phyloP scores from a whole-genome alignment of 1,284 basidiomycete genomes.

The Ganoderma lucidum region DNA sequence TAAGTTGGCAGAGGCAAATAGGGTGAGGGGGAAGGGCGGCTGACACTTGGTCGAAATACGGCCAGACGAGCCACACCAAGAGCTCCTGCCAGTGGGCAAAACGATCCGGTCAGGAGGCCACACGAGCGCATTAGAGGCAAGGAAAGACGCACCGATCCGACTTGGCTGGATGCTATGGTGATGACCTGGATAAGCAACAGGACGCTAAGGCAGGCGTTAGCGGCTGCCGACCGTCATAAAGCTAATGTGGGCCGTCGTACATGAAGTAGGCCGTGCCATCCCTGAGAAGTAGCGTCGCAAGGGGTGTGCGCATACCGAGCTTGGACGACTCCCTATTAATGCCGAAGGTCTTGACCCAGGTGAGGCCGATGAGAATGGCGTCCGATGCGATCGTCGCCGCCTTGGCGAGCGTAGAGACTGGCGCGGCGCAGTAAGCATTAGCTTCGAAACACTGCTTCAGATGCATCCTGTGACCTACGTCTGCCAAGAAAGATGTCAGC shows the following conservation, averaged over 20 bases:
- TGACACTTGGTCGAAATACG: conserved; percentile 4
- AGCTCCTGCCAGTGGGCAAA: neutral
- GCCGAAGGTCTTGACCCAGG: conserved; percentile 17
- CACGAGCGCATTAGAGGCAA: neutral
- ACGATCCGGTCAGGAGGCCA: neutral
- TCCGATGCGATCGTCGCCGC: conserved; percentile 9
- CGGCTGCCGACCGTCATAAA: neutral
- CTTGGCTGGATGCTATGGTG: conserved; percentile 4
- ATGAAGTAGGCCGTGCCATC: conserved; percentile 16
- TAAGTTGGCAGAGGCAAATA: too few species aligned
- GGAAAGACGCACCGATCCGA: conserved; percentile 4
- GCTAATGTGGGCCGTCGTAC: neutral
- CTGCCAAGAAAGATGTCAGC: neutral
- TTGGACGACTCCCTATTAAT: neutral
- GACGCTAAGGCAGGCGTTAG: neutral
- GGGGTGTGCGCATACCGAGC: neutral
- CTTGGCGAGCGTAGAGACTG: neutral
- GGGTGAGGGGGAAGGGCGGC: neutral
- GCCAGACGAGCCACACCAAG: neutral
- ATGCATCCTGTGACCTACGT: neutral
- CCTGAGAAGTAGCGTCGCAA: conserved; percentile 10
- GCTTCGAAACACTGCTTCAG: neutral
- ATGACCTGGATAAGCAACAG: neutral
- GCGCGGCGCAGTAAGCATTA: neutral
- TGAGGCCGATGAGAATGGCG: conserved; percentile 18